Base-by-base conservation (phyloP, 148 eudicot species). In the Rheum nobile region DNA sequence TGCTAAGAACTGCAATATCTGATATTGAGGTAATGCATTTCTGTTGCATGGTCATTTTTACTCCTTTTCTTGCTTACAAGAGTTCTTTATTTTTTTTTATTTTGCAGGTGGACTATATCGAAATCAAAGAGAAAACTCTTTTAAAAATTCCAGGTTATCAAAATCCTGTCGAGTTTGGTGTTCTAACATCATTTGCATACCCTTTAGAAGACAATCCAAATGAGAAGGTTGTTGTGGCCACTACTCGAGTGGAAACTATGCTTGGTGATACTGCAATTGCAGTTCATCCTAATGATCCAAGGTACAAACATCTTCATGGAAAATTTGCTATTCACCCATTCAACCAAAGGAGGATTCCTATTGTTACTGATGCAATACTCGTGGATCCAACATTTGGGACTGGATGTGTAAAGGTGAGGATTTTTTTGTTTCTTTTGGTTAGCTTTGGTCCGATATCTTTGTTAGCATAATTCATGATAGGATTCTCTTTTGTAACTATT, bases 231-330 rank as follows among this genome's bases (percentile, higher is more conserved):
- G 88, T 95, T 67, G 99, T 95, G 77, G 99, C 97, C 67, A 95
- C 99, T 69, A 95, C 99, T 43, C 83, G 99, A 82, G 88, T 95
- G 75, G 99, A 91, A 78, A 91, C 98, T 65, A 95, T 91, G 98
- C 87, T 95, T 59, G 98, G 98, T 72, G 98, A 95, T 87, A 90
- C 97, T 44, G 99, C 96, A 32, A 88, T 95, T 73, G 97, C 99
- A 13, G 80, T 95, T 72, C 97, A 95, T 83, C 96, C 99, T 21
- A 86, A 90, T 37, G 99, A 95, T 82, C 63, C 78, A 47, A 88
- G 94, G 77, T 95, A 95, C 88, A 80, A 75, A 61, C 92, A 90
- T 83, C 79, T 95, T 76, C 99, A 85, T 81, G 90, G 90, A 72
- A 92, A 95, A 82, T 83, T 77, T 59, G 97, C 99, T 28, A 42